Base-by-base conservation (phyloP, 2,329 filamentous ascomycete genomes). In the Cladosporium sp. region DNA sequence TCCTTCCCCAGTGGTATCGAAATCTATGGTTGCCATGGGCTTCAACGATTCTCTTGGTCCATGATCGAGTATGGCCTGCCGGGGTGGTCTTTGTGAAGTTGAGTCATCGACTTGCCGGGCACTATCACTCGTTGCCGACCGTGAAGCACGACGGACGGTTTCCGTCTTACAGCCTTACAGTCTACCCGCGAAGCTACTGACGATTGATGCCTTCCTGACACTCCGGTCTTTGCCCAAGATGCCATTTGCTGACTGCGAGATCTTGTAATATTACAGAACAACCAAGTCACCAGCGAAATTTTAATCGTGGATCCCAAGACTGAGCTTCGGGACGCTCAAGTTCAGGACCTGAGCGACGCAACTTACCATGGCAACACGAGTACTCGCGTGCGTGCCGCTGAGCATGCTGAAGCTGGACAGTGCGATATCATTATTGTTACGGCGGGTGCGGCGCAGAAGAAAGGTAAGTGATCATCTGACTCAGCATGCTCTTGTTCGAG, bases 381-480 rank as follows among this genome's bases (percentile, higher is more conserved):
- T 23, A 82, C 80, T 5, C 78, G 76, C 36, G 79, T 85, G 4
- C 77, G 79, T 30, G 78, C 78, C 0, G 84, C 79, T 21, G 79
- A 76, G 23, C 77, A 80, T 60, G 75, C 75, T 25, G 84, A 86
- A 68, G 83, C 83, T 1, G 77, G 80, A n/a, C 80, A 84, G 70
- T 81, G 82, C 54, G 83, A 86, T 69, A 81, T 86, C 32, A 78
- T 86, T 7, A 79, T 86, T 56, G 81, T 86, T 58, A 85, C 83
- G 0, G 83, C 84, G 0, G 84, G 84, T 36, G 82, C 83, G n/a
- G 85, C 82, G 70, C 80, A 83, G 73, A 79, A 79, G 68, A 70
- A 74, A 74, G 81, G 58, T 60, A 14, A 8, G 34, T 11, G 6
- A 43, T 7, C 39, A n/a, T n/a, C n/a, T n/a, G n/a, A n/a, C 14